phyloP scores from a whole-genome alignment of 2,329 filamentous ascomycete species.

The Esteya vermicola region DNA sequence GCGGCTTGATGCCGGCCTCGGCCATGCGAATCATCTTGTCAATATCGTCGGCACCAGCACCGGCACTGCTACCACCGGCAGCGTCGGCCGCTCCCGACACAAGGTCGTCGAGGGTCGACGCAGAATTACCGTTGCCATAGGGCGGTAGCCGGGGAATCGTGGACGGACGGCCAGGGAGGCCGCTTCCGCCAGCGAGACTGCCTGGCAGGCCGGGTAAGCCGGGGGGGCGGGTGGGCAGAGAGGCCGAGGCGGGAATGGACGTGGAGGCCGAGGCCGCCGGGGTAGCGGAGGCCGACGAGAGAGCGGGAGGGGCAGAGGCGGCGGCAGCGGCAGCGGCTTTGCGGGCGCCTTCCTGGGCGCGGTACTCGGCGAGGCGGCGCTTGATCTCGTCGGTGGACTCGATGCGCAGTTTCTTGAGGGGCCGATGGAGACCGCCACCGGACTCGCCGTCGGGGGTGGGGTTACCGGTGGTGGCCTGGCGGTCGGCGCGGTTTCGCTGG shows the following conservation, averaged over 20 bases:
- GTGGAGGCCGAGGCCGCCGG: neutral
- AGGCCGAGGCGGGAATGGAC: neutral
- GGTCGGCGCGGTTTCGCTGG: constrained; percentile 72
- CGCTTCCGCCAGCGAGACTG: too few relatives aligned
- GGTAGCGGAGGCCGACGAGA: neutral
- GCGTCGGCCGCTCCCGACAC: constrained; percentile 20
- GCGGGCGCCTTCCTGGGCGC: constrained; percentile 50
- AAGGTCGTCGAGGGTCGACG: constrained; percentile 32
- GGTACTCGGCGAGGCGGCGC: constrained; percentile 64
- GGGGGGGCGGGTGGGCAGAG: constrained; percentile 30
- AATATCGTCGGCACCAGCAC: constrained; percentile 52
- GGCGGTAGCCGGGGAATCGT: too few relatives aligned
- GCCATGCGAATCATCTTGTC: constrained; percentile 52
- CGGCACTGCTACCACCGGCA: too few relatives aligned
- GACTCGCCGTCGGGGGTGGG: constrained; percentile 38
- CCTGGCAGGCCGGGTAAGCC: constrained; percentile 13
- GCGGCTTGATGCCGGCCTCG: constrained; percentile 43
- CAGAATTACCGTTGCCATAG: too few relatives aligned
- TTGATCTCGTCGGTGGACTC: constrained; percentile 69
- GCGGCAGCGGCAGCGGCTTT: constrained; percentile 23
- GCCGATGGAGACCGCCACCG: too few relatives aligned
- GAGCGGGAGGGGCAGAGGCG: neutral
- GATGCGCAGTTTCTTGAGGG: constrained; percentile 56
- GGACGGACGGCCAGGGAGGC: too few relatives aligned
- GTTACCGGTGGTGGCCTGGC: constrained; percentile 71